A percentile compares a stretch with the other conserved stretches of the same genome.
Conservation (phyloP, 495 filamentous ascomycete genomes). For the Geoglossum glabrum region DNA sequence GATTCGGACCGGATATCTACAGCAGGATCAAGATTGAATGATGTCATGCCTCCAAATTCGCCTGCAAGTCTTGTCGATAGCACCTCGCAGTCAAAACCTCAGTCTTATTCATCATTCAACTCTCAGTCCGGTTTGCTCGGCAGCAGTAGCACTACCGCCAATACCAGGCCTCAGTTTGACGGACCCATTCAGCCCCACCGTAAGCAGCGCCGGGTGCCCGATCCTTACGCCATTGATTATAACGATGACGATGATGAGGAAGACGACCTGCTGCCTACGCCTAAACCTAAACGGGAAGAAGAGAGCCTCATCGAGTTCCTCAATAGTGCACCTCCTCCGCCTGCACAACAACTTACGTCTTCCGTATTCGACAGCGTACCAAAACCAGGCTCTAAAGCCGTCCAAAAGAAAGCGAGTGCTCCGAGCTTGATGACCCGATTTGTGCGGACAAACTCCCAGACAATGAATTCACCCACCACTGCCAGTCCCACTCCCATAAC, state of each 20-base stretch:
- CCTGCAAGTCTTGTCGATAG: slow-evolving; percentile 24
- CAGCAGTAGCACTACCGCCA: slow-evolving; percentile 15
- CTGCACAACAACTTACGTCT: slow-evolving; percentile 23
- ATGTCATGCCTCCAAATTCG: slow-evolving; percentile 17
- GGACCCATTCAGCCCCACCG: slow-evolving; percentile 23
- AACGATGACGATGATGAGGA: slow-evolving; percentile 36
- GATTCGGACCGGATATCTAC: slow-evolving; percentile 56
- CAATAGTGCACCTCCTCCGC: slow-evolving; percentile 57
- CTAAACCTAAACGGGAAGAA: slow-evolving; percentile 29
- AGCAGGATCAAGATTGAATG: slow-evolving; percentile 24
- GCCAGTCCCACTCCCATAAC: not conserved
- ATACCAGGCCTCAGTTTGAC: slow-evolving; percentile 9
- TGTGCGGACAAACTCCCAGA: slow-evolving; percentile 19
- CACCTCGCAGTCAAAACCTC: slow-evolving; percentile 18
- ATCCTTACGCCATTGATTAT: slow-evolving; percentile 82
- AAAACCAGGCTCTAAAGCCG: slow-evolving; percentile 11
- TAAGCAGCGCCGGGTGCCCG: slow-evolving; percentile 56
- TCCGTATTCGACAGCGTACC: not conserved
- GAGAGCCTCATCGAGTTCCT: slow-evolving; percentile 80
- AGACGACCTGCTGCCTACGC: slow-evolving; percentile 30
- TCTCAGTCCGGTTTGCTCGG: slow-evolving; percentile 38
- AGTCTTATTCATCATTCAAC: slow-evolving; percentile 31
- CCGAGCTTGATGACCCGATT: slow-evolving; percentile 44
- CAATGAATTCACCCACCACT: not conserved
- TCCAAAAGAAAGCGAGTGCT: slow-evolving; percentile 40